phyloP scores from a whole-genome alignment of 108 stramenopile genomes.

The Hondaea fermentalgiana region DNA sequence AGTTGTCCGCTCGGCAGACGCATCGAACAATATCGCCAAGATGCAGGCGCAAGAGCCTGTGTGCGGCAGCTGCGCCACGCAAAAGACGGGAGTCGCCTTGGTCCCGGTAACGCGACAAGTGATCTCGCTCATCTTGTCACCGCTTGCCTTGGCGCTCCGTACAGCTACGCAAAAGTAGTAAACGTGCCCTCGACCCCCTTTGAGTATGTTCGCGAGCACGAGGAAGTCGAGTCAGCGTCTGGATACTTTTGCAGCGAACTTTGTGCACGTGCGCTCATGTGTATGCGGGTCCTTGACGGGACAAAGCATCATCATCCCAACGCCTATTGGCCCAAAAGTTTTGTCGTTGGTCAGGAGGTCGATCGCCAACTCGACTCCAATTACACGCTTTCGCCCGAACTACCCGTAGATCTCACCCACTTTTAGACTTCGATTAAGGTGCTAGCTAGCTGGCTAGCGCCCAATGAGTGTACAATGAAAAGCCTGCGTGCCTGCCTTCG shows the following conservation, averaged over 20 bases:
- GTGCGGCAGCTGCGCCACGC: neutral
- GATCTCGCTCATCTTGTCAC: neutral
- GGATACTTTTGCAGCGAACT: slow-evolving; percentile 17
- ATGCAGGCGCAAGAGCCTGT: neutral
- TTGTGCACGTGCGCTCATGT: neutral
- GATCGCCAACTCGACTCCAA: neutral
- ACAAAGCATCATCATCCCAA: neutral
- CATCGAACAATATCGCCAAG: neutral
- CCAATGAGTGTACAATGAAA: too few relatives aligned
- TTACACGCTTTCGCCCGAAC: neutral
- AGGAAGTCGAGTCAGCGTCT: neutral
- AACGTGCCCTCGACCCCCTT: neutral
- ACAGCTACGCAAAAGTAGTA: neutral
- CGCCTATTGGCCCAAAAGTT: neutral
- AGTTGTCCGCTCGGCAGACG: neutral
- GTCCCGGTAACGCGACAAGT: too few relatives aligned
- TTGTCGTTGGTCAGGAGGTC: neutral
- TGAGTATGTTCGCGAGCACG: neutral
- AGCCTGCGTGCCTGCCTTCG: too few relatives aligned
- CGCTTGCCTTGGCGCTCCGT: neutral
- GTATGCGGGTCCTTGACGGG: neutral
- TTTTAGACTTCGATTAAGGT: too few relatives aligned
- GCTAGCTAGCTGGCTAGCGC: too few relatives aligned
- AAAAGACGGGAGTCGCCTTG: neutral
- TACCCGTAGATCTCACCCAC: neutral